A percentile compares a stretch with the other conserved stretches of the same genome.
Conservation (phyloP, 352 stramenopile species). For the Aphanomyces invadans region DNA sequence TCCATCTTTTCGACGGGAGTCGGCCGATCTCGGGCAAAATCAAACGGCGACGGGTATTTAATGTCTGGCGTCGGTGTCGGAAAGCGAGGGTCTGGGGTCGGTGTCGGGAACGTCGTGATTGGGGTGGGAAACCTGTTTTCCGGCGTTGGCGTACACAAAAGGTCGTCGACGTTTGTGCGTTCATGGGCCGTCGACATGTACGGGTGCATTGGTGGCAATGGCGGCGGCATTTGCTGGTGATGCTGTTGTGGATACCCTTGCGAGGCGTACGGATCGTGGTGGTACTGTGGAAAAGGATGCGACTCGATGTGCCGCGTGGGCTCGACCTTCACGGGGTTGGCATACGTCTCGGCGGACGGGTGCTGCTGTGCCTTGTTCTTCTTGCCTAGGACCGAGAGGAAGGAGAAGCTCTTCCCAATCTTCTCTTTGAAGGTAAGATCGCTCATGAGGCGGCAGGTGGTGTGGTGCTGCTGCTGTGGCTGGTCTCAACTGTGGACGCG, state of each 20-base stretch:
- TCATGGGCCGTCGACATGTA: conserved; percentile 12
- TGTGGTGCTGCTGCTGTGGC: neutral
- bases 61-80: conserved; percentile 67
- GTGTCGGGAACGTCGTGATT: conserved; percentile 36
- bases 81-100: conserved; percentile 43
- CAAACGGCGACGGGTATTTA: conserved; percentile 66
- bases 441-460: conserved; percentile 14
- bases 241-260: neutral
- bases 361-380: conserved; percentile 12
- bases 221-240: neutral
- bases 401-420: conserved; percentile 20
- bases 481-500: neutral
- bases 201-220: conserved; percentile 21
- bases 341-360: neutral
- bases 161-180: conserved; percentile 16
- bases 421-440: conserved; percentile 26
- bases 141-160: conserved; percentile 45
- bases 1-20: conserved; percentile 64
- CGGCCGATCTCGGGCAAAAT: conserved; percentile 69
- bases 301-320: conserved; percentile 2
- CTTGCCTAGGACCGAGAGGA: conserved; percentile 25
- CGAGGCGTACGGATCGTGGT: neutral
- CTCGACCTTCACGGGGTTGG: neutral
- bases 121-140: conserved; percentile 40
- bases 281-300: conserved; percentile 4